Base-by-base conservation (phyloP, 768 basidiomycete species). In the Naganishia friedmannii region DNA sequence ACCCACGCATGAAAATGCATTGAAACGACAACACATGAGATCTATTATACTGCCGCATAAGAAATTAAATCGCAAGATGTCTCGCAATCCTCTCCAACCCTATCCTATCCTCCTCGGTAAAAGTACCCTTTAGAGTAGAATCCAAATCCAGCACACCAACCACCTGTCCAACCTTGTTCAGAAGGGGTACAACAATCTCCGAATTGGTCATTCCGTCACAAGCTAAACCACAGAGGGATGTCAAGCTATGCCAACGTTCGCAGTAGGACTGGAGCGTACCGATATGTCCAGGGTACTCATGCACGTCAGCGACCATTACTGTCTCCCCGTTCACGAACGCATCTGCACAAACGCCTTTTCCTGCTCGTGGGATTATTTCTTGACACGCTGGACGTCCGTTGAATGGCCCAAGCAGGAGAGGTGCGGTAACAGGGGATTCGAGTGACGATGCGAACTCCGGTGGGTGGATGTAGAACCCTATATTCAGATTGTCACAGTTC, bases 381-480 rank as follows among this genome's bases (percentile, higher is more conserved):
- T 91, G 90, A 79, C 94, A 97, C 0, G 94, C 94, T 1, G 93
- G 94, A 74, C 89, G 90, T 65, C 93, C 93, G 74, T 88, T 89
- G 82, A 94, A 96, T 0, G 93, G 92, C 0, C 89, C 92, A 7
- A 93, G 83, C 53, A 92, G 82, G 10, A 94, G 81, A 7, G 82
- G 55, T 60, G 51, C 46, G 34, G 34, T 58, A 51, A 53, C 56
- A 26, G 56, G 73, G 53, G 71, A n/a, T 51, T 51, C 48, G n/a
- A n/a, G 48, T 1, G 48, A 37, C 12, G 34, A 37, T 37, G 34
- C 34, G 34, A 37, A 12, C 34, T 37, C 34, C 12, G 34, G 34
- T 37, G 34, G 34, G 34, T 37, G 34, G 34, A 96, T 82, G 82
- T 97, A 96, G 83, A 97, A 95, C 13, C 94, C 93, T 95, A 79